These are phyloP conservation scores for Solanum acaule DNA, from an alignment of 257 asterid genomes.

Conservation along the genomic window DNA sequence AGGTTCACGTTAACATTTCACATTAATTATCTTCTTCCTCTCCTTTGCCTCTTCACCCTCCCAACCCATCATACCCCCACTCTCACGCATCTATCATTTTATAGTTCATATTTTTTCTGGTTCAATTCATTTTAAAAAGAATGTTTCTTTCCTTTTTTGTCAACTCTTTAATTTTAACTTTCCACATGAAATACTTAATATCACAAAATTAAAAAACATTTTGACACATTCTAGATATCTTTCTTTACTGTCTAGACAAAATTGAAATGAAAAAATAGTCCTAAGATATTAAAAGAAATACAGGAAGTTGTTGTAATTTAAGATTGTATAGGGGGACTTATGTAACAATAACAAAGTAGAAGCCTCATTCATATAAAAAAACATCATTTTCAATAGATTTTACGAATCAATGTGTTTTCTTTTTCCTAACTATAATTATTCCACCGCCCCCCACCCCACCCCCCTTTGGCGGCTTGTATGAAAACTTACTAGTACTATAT, in stretches of 20 bases:
- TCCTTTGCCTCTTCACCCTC: too few relatives aligned
- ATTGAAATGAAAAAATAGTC: too few relatives aligned
- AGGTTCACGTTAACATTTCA: background rate
- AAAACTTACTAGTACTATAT: background rate
- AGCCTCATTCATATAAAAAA: background rate
- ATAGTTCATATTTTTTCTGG: too few relatives aligned
- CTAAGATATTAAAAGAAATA: too few relatives aligned
- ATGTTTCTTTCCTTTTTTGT: too few relatives aligned
- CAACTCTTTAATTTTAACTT: too few relatives aligned
- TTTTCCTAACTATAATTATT: background rate
- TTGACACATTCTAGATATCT: too few relatives aligned
- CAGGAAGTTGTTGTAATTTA: background rate
- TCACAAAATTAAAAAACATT: too few relatives aligned
- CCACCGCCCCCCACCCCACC: background rate
- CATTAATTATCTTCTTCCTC: too few relatives aligned
- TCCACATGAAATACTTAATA: too few relatives aligned
- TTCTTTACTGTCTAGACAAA: background rate
- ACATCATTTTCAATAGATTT: background rate
- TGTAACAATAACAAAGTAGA: background rate
- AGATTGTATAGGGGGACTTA: background rate
- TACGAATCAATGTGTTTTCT: background rate
- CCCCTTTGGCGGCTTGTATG: background rate
- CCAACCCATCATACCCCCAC: too few relatives aligned
- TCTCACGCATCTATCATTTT: background rate
- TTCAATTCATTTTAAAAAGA: too few relatives aligned